These are phyloP conservation scores for Myxozyma kluyveri DNA, from an alignment of 805 yeast genomes.

Conservation along the genomic window DNA sequence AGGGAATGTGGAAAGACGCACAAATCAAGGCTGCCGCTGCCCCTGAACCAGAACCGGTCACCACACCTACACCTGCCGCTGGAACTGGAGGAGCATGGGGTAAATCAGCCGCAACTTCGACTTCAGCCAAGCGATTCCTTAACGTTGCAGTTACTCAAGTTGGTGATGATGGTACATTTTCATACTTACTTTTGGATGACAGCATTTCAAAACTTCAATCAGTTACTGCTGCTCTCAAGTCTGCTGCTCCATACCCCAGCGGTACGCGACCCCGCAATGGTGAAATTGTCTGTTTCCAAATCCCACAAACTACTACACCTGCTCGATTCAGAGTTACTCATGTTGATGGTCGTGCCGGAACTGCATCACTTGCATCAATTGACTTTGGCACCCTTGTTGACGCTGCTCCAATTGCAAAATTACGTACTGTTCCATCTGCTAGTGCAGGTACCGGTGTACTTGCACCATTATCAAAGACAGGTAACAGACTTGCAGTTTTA, in stretches of 20 bases:
- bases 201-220: constrained; percentile 11
- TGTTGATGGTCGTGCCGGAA: constrained; percentile 10
- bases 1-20: constrained; percentile 69
- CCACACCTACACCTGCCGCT: constrained; percentile 25
- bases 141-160: constrained; percentile 40
- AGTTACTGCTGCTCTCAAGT: constrained; percentile 12
- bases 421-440: constrained; percentile 14
- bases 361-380: constrained; percentile 16
- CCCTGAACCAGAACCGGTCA: constrained; percentile 25
- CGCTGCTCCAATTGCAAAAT: constrained; percentile 21
- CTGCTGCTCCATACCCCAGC: constrained; percentile 5
- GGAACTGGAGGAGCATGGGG: constrained; percentile 1
- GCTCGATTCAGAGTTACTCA: constrained; percentile 23
- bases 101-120: constrained; percentile 5
- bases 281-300: constrained; percentile 18
- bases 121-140: constrained; percentile 35
- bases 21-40: constrained; percentile 43
- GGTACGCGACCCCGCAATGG: constrained; percentile 17
- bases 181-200: constrained; percentile 18
- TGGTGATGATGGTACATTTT: constrained; percentile 34
- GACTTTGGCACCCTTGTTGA: constrained; percentile 22
- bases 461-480: constrained; percentile 28
- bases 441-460: constrained; percentile 7
- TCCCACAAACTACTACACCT: constrained; percentile 14
- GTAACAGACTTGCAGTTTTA: constrained; percentile 17